A percentile compares a stretch with the other conserved stretches of the same genome.
phyloP scores from a whole-genome alignment of 108 stramenopile species.

The Parmales sp. region DNA sequence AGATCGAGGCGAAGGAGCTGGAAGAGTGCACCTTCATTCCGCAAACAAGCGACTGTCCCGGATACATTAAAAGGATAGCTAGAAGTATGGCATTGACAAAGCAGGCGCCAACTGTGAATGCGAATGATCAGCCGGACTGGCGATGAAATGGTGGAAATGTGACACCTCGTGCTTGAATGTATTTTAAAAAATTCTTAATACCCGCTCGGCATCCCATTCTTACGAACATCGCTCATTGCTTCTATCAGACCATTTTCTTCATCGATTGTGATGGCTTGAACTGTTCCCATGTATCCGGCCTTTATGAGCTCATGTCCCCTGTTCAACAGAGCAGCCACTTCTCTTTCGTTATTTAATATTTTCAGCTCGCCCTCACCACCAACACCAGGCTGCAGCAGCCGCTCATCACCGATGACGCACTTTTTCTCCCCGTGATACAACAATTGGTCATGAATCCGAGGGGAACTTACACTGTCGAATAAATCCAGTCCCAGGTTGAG shows the following conservation, averaged over 20 bases:
- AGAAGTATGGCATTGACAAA: slow-evolving; percentile 20
- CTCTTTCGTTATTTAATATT: neutral
- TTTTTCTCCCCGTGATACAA: slow-evolving; percentile 42
- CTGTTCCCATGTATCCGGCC: no score
- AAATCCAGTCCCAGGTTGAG: slow-evolving; percentile 50
- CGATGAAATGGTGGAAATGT: neutral
- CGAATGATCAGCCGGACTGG: neutral
- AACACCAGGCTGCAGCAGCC: neutral
- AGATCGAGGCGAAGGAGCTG: slow-evolving; percentile 27
- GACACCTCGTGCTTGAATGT: no score
- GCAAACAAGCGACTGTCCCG: slow-evolving; percentile 32
- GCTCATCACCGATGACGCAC: neutral
- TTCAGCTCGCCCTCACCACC: neutral
- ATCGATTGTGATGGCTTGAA: no score
- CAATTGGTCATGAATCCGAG: slow-evolving; percentile 68
- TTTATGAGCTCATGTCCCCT: no score
- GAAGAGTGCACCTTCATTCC: slow-evolving; percentile 43
- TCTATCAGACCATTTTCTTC: no score
- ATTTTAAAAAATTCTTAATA: no score
- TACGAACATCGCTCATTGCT: no score
- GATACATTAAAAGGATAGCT: slow-evolving; percentile 32
- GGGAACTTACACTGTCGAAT: slow-evolving; percentile 37
- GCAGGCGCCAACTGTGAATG: neutral
- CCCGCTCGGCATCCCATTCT: no score
- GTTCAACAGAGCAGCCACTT: no score